Base-by-base conservation (phyloP, 176 grass and related monocot species). In the Ensete glaucum region DNA sequence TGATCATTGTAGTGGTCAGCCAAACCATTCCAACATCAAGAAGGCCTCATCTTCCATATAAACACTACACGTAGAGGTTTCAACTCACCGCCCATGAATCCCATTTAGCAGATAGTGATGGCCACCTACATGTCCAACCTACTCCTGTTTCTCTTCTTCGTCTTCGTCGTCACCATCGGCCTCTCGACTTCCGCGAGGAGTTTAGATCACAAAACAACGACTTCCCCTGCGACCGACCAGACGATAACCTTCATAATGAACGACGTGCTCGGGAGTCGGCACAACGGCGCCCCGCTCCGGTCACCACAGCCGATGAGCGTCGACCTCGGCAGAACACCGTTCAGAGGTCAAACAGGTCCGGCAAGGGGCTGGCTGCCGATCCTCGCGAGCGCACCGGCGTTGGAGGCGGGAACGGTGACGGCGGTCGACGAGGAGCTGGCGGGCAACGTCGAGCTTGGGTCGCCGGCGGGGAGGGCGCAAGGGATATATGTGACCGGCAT, bases 211-310 rank as follows among this genome's bases (percentile, higher is more conserved):
- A 62, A n/a, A 14, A 53, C 80, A 0, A 21, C 34, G 27, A 15
- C 67, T 20, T 15, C 52, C 21, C 9, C 76, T 69, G 5, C 58
- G 55, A 64, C 70, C 64, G 78, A 75, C 62, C 85, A 82, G 71
- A 88, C 69, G 12, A 86, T 98, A 22, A 91, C 84, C 7, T 82
- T 85, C 74, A 82, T 85, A 78, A 85, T 85, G 62, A 71, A 78
- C 74, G 77, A 78, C 72, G 73, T 74, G 6, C 20, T 82, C 2
- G 3, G 23, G 54, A 48, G 82, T 12, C 9, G 64, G 23, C 21
- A 69, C 17, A 50, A 2, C 29, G 0, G 24, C 9, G 26, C n/a
- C 50, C 50, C 51, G 67, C 3, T 78, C 34, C 22, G 65, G 71
- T 72, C 74, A 20, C n/a, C 56, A 14, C 23, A 48, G 24, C 24